Evolutionary conservation across 2,329 filamentous ascomycete genomes (phyloP), one percentile per base, ranked within the genome.

Genomic region (Niveomyces coronatus): DNA sequence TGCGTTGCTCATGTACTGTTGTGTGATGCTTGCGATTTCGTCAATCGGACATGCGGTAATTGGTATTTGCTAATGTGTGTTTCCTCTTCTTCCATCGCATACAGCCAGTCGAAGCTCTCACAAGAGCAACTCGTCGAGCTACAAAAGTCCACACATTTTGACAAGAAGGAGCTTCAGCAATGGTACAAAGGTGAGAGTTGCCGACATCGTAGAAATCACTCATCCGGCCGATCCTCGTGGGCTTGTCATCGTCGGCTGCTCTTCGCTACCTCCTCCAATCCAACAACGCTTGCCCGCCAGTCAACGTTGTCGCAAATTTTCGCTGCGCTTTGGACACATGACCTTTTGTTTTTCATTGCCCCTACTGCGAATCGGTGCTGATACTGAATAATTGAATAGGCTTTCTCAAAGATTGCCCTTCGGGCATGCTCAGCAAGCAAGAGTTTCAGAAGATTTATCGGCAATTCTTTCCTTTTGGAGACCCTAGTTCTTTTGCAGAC

Each of bases 371-470:
- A n/a, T 28, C 26, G 10, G 6, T 28, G 7, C 13, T n/a, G 8
- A 10, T 8, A 9, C 13, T 8, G 5, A 9, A 28, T 28, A n/a
- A n/a, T n/a, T n/a, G n/a, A n/a, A 50, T 53, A 95, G 89, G 89
- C 47, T 96, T 98, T 68, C 74, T 96, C 45, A 96, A 96, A 70
- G 91, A 98, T 64, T 98, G 91, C 64, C 91, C 91, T 4, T 88
- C 85, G 29, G 91, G 91, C 61, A 94, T 87, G 71, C 82, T 98
- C 60, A 91, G 85, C 54, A 98, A 96, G 66, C 83, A 94, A 57
- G 91, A 98, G 63, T 98, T 98, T 62, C 91, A 96, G 64, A 96
- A 96, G 68, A 98, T 98, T 55, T 98, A 98, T 66, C 85, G 91
- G 53, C 91, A 96, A 63, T 98, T 98, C 74, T 98, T 98, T 63